These are phyloP conservation scores for Calvatia gigantea DNA, from an alignment of 768 basidiomycete genomes.

Conservation along the genomic window DNA sequence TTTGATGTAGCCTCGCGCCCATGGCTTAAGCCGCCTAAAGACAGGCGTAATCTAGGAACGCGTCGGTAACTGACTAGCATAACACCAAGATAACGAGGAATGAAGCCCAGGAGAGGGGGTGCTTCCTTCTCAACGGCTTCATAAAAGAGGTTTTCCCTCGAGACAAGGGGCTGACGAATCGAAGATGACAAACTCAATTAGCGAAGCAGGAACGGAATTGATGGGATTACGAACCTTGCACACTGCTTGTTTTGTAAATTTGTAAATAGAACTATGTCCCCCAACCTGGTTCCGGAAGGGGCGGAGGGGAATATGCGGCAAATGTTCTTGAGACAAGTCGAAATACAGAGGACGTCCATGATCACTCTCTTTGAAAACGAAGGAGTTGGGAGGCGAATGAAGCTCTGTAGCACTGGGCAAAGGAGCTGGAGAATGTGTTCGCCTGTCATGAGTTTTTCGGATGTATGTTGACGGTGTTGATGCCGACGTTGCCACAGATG, in stretches of 20 bases:
- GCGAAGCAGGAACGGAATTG: constrained; percentile 12
- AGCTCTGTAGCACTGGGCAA: background rate
- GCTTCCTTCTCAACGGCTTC: constrained; percentile 94
- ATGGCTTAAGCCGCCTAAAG: background rate
- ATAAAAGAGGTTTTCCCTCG: constrained; percentile 96
- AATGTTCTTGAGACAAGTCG: constrained; percentile 50
- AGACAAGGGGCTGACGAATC: constrained; percentile 78
- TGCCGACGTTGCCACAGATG: constrained; percentile 57
- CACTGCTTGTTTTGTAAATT: constrained; percentile 95
- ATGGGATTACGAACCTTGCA: constrained; percentile 77
- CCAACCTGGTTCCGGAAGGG: constrained; percentile 99
- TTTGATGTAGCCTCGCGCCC: constrained; percentile 13
- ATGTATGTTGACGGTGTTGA: constrained; percentile 51
- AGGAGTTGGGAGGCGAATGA: constrained; percentile 4
- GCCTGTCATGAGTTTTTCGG: constrained; percentile 15
- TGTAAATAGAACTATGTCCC: constrained; percentile 95
- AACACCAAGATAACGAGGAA: constrained; percentile 97
- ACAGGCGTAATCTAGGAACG: constrained; percentile 45
- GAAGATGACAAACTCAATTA: constrained; percentile 21
- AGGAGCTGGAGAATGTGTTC: constrained; percentile 13
- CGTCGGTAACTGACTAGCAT: constrained; percentile 97
- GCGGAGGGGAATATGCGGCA: constrained; percentile 87
- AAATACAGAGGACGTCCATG: constrained; percentile 15
- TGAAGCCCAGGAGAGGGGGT: constrained; percentile 88
- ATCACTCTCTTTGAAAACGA: constrained; percentile 6